Percentiles rank a stretch among this genome's conserved stretches.
phyloP scores from a whole-genome alignment of 768 basidiomycete genomes.

The Hygrophorus pudorinus region DNA sequence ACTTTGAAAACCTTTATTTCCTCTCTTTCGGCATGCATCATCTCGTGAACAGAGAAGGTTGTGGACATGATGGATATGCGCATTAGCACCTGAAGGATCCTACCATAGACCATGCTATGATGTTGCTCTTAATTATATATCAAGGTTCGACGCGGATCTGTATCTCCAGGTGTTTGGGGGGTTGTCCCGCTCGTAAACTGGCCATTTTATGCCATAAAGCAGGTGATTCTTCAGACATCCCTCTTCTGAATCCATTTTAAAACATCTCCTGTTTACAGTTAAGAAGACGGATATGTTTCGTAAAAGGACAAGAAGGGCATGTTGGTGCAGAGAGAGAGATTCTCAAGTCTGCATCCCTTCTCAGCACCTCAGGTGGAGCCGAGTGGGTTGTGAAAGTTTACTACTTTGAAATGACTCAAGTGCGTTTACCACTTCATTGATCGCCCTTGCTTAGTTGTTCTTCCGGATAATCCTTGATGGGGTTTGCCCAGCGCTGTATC shows the following conservation, averaged over 20 bases:
- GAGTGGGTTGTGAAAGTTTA: slow-evolving; percentile 80
- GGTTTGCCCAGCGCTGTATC: slow-evolving; percentile 66
- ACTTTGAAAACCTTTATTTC: slow-evolving; percentile 88
- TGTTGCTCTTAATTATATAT: slow-evolving; percentile 2
- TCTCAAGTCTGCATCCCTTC: slow-evolving; percentile 80
- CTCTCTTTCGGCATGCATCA: slow-evolving; percentile 76
- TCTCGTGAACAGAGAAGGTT: slow-evolving; percentile 77
- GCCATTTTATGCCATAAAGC: slow-evolving; percentile 90
- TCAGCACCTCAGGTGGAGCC: slow-evolving; percentile 61
- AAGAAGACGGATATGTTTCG: slow-evolving; percentile 86
- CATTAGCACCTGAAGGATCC: slow-evolving; percentile 74
- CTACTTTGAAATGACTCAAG: slow-evolving; percentile 46
- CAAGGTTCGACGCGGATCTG: slow-evolving; percentile 15
- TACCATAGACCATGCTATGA: slow-evolving; percentile 89
- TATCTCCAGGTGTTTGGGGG: slow-evolving; percentile 75
- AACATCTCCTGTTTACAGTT: slow-evolving; percentile 47
- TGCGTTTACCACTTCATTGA: slow-evolving; percentile 70
- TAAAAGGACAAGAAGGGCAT: slow-evolving; percentile 95
- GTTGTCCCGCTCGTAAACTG: slow-evolving; percentile 87
- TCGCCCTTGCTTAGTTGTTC: slow-evolving; percentile 55
- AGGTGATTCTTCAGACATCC: slow-evolving; percentile 37
- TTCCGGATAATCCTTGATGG: slow-evolving; percentile 73
- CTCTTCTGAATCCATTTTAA: too few relatives aligned
- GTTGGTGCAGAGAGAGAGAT: slow-evolving; percentile 93
- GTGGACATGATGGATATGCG: slow-evolving; percentile 69